Percentiles rank a stretch among this genome's conserved stretches.
These are phyloP conservation scores for Pulicaria dysenterica DNA, from an alignment of 129 eudicot genomes.

Conservation along the genomic window DNA sequence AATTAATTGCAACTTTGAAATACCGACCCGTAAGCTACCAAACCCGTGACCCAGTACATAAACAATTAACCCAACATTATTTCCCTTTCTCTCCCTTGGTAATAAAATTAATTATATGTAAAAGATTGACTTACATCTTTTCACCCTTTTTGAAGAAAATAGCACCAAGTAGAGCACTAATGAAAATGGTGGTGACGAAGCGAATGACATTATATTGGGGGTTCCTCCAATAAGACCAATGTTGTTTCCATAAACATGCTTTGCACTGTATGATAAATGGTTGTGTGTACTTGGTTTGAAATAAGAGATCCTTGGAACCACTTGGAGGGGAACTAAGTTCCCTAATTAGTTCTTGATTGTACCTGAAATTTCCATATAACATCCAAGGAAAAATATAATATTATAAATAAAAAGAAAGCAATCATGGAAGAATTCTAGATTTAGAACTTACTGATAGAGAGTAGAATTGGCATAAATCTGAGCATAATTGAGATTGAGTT, in stretches of 20 bases:
- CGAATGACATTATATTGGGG: slow-evolving; percentile 46
- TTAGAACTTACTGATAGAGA: slow-evolving; percentile 33
- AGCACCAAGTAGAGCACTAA: slow-evolving; percentile 41
- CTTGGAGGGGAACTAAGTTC: slow-evolving; percentile 39
- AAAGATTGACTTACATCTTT: slow-evolving; percentile 31
- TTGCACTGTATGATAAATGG: slow-evolving; percentile 43
- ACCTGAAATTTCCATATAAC: slow-evolving; percentile 24
- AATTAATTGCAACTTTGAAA: too few species aligned
- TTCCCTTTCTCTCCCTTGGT: too few species aligned
- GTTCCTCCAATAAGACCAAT: slow-evolving; percentile 58
- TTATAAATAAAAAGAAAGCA: not conserved
- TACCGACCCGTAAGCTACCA: too few species aligned
- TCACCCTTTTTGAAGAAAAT: slow-evolving; percentile 44
- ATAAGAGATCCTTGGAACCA: slow-evolving; percentile 40
- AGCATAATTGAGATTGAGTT: slow-evolving; percentile 40
- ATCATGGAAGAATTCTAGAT: not conserved
- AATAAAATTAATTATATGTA: not conserved
- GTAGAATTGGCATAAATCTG: slow-evolving; percentile 41
- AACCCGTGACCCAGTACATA: too few species aligned
- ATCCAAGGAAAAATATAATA: not conserved
- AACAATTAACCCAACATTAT: too few species aligned
- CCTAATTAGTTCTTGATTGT: slow-evolving; percentile 33
- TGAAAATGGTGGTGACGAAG: slow-evolving; percentile 39
- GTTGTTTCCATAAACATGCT: slow-evolving; percentile 59
- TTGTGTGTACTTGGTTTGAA: slow-evolving; percentile 34